These are phyloP conservation scores for Fusarium subglutinans DNA, from an alignment of 2,329 filamentous ascomycete genomes.

Conservation along the genomic window DNA sequence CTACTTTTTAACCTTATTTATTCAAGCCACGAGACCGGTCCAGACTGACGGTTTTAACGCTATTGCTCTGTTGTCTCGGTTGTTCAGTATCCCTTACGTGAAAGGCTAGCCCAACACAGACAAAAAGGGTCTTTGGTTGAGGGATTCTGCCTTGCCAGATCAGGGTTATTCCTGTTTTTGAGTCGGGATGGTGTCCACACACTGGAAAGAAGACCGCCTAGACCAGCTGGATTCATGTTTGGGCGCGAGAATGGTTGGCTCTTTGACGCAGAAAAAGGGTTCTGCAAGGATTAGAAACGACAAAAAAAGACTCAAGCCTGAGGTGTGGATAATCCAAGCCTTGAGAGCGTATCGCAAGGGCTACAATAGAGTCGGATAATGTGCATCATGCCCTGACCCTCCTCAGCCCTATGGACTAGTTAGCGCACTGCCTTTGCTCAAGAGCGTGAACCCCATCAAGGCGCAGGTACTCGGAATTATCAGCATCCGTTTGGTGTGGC, in stretches of 20 bases:
- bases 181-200: neutral
- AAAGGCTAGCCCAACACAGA: neutral
- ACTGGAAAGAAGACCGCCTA: neutral
- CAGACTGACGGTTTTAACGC: neutral
- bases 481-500: neutral
- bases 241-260: neutral
- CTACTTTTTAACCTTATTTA: conserved; percentile 20
- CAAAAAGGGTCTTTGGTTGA: neutral
- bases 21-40: conserved; percentile 2
- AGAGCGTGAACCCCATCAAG: neutral
- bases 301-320: neutral
- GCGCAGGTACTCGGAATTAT: neutral
- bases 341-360: no score
- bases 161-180: neutral
- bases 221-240: neutral
- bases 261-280: neutral
- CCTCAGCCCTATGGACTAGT: neutral
- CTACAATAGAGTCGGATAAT: no score
- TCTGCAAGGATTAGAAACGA: neutral
- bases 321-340: neutral
- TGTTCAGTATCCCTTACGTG: neutral
- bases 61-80: neutral
- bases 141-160: neutral
- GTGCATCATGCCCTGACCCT: neutral
- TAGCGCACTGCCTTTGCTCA: neutral